Evolutionary conservation across 106 monocot genomes (phyloP).

Genomic region (Dendrobium catenatum): DNA sequence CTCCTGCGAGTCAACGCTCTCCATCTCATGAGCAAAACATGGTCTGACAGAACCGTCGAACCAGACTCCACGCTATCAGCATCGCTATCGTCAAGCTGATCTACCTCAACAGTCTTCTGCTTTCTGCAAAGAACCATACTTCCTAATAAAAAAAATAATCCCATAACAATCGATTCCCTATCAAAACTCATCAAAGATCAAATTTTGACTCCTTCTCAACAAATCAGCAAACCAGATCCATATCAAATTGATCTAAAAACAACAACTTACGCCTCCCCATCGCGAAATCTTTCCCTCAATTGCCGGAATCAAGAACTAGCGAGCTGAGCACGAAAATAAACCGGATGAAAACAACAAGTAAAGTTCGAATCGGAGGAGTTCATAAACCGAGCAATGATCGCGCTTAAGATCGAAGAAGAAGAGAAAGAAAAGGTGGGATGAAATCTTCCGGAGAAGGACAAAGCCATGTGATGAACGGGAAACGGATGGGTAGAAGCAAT

Average conservation of each 20-base stretch:
- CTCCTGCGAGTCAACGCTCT: constrained; percentile 43
- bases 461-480: background rate
- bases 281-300: background rate
- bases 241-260: background rate
- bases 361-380: constrained; percentile 1
- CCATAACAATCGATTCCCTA: background rate
- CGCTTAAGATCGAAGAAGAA: constrained; percentile 6
- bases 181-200: background rate
- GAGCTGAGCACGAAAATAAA: constrained; percentile 7
- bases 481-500: background rate
- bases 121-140: constrained; percentile 21
- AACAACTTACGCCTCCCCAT: constrained; percentile 8
- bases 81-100: constrained; percentile 58
- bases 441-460: background rate
- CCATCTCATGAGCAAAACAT: constrained; percentile 30
- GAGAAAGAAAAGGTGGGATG: background rate
- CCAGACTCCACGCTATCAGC: constrained; percentile 58
- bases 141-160: background rate
- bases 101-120: constrained; percentile 26
- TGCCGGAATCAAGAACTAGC: constrained; percentile 1
- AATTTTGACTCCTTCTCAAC: background rate
- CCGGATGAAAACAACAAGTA: background rate
- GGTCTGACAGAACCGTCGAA: constrained; percentile 63
- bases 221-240: background rate
- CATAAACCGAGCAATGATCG: background rate